Evolutionary conservation across 306 rosid species (phyloP).

Genomic region (Purshia tridentata): DNA sequence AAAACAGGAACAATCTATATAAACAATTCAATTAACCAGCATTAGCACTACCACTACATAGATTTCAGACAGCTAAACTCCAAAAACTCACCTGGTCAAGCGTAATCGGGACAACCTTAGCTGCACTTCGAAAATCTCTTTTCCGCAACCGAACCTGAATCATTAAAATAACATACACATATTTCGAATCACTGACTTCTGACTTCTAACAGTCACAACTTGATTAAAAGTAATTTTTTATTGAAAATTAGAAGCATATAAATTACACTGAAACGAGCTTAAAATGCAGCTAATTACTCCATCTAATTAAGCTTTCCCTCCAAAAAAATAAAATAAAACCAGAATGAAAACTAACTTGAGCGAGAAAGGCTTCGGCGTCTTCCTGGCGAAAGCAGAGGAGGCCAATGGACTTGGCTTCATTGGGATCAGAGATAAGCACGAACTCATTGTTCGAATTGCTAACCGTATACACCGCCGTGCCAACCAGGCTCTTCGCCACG

Average conservation of each 20-base stretch:
- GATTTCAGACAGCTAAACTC: background rate
- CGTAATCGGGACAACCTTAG: slow-evolving; percentile 80
- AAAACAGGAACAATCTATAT: too few species aligned
- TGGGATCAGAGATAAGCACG: slow-evolving; percentile 81
- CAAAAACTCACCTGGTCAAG: slow-evolving; percentile 73
- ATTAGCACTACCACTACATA: background rate
- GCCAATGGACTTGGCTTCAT: slow-evolving; percentile 76
- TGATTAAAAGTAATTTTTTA: background rate
- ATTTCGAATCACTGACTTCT: background rate
- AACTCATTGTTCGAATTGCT: slow-evolving; percentile 94
- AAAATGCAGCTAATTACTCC: background rate
- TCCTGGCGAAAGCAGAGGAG: slow-evolving; percentile 93
- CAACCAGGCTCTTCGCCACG: slow-evolving; percentile 73
- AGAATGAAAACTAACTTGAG: slow-evolving; percentile 50
- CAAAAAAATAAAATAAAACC: background rate
- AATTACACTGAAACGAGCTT: background rate
- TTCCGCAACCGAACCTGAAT: slow-evolving; percentile 70
- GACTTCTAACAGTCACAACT: background rate
- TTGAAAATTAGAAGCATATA: background rate
- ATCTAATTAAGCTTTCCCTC: background rate
- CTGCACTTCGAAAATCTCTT: slow-evolving; percentile 60
- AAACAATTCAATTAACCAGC: background rate
- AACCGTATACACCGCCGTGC: slow-evolving; percentile 84
- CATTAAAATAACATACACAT: background rate
- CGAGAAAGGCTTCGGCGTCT: slow-evolving; percentile 87